phyloP scores from a whole-genome alignment of 2,329 filamentous ascomycete genomes.

The Aspergillus sp. region DNA sequence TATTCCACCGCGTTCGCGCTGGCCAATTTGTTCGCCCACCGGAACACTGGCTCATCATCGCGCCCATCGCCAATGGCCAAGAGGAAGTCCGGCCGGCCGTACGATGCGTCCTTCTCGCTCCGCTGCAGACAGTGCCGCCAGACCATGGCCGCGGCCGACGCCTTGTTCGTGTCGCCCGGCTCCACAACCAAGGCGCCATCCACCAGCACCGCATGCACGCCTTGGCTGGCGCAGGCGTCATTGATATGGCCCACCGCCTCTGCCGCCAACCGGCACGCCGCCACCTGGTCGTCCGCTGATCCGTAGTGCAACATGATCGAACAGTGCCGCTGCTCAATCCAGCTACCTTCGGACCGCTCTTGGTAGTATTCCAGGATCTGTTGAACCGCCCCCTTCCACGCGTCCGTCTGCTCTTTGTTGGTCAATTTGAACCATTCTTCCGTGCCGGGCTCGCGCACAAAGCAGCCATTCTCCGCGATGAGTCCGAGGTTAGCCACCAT shows the following conservation, averaged over 20 bases:
- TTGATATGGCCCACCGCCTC: constrained; percentile 96
- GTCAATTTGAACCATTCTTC: constrained; percentile 76
- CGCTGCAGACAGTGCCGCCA: constrained; percentile 63
- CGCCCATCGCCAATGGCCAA: constrained; percentile 87
- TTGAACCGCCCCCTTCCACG: constrained; percentile 82
- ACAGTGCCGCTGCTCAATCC: constrained; percentile 87
- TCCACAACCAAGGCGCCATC: constrained; percentile 82
- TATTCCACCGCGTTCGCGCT: constrained; percentile 59
- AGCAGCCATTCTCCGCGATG: constrained; percentile 93
- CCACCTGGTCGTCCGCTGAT: constrained; percentile 71
- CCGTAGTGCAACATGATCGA: constrained; percentile 90
- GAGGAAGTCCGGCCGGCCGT: constrained; percentile 69
- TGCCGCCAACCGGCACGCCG: constrained; percentile 74
- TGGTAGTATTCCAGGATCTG: constrained; percentile 85
- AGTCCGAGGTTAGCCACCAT: constrained; percentile 79
- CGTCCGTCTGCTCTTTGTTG: constrained; percentile 64
- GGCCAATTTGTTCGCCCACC: constrained; percentile 81
- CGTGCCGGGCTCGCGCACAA: constrained; percentile 68
- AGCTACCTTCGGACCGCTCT: constrained; percentile 82
- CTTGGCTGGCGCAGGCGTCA: constrained; percentile 79
- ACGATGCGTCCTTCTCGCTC: constrained; percentile 38
- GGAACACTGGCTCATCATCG: constrained; percentile 90
- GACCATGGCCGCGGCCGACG: constrained; percentile 73
- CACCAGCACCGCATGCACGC: constrained; percentile 77
- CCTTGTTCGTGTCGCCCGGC: constrained; percentile 82